Evolutionary conservation across 192 early-diverging fungal species (phyloP).

Genomic region (Coemansia sp.): DNA sequence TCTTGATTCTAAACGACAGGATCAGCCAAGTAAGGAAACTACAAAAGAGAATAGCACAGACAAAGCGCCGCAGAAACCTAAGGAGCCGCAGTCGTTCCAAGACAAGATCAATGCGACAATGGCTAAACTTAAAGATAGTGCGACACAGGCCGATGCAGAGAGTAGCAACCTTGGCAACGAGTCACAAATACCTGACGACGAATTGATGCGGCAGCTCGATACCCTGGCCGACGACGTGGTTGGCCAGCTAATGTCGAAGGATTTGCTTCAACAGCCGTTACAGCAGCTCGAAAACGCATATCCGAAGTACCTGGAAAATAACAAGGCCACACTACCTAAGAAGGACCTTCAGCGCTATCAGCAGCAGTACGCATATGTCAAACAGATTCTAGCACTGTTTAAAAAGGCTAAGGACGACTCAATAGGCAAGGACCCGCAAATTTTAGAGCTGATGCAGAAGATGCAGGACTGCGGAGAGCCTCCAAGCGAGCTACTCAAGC

Average conservation of each 20-base stretch:
- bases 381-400: conserved; percentile 81
- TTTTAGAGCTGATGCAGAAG: conserved; percentile 94
- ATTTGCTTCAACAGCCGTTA: conserved; percentile 94
- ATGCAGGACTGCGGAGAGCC: conserved; percentile 98
- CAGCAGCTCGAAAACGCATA: conserved; percentile 87
- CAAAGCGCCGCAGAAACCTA: neutral
- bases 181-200: conserved; percentile 78
- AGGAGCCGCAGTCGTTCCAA: conserved; percentile 66
- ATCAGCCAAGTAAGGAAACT: conserved; percentile 1
- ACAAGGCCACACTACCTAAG: conserved; percentile 67
- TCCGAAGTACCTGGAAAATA: conserved; percentile 80
- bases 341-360: conserved; percentile 76
- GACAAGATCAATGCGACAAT: conserved; percentile 87
- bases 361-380: conserved; percentile 74
- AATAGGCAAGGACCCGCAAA: conserved; percentile 65
- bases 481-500: conserved; percentile 83
- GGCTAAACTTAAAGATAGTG: conserved; percentile 83
- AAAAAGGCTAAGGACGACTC: conserved; percentile 58
- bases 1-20: conserved; percentile 10
- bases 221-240: conserved; percentile 85
- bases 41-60: neutral
- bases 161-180: conserved; percentile 38
- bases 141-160: conserved; percentile 77
- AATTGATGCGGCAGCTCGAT: conserved; percentile 82
- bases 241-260: conserved; percentile 89